Evolutionary conservation across 805 yeast species (phyloP).

Genomic region (Candida anglica): DNA sequence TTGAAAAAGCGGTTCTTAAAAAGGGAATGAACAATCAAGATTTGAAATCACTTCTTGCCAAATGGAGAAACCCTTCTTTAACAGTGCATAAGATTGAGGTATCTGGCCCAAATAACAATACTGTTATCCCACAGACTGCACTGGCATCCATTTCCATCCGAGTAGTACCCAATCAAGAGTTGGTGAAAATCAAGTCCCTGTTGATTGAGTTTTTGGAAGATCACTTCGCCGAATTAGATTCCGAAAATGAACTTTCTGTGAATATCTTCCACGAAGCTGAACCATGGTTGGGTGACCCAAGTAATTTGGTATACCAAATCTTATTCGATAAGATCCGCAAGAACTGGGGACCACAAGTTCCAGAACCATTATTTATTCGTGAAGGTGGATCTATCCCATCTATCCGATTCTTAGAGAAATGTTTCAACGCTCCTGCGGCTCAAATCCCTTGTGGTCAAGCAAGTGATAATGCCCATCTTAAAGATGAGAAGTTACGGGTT

Average conservation of each 20-base stretch:
- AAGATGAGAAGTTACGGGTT: slow-evolving; percentile 80
- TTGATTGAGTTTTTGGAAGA: slow-evolving; percentile 44
- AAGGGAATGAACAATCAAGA: slow-evolving; percentile 33
- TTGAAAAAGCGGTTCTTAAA: slow-evolving; percentile 35
- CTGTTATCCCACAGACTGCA: slow-evolving; percentile 84
- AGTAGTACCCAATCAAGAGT: slow-evolving; percentile 83
- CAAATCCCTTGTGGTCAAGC: slow-evolving; percentile 97
- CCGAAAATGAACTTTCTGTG: slow-evolving; percentile 56
- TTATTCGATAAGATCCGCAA: slow-evolving; percentile 56
- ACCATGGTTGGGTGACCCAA: slow-evolving; percentile 92
- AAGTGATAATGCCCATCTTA: slow-evolving; percentile 89
- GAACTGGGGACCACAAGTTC: slow-evolving; percentile 66
- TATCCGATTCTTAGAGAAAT: slow-evolving; percentile 76
- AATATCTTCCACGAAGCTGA: slow-evolving; percentile 81
- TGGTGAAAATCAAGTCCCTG: slow-evolving; percentile 50
- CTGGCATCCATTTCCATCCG: slow-evolving; percentile 76
- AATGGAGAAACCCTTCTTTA: slow-evolving; percentile 88
- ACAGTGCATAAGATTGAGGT: slow-evolving; percentile 82
- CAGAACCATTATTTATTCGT: slow-evolving; percentile 78
- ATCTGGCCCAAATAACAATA: slow-evolving; percentile 85
- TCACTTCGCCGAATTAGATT: slow-evolving; percentile 42
- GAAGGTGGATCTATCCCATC: slow-evolving; percentile 98
- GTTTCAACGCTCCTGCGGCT: slow-evolving; percentile 83
- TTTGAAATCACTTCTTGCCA: slow-evolving; percentile 55
- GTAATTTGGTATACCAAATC: slow-evolving; percentile 67